Evolutionary conservation across 163 green algal species (phyloP).

Genomic region (Scenedesmus sp.): DNA sequence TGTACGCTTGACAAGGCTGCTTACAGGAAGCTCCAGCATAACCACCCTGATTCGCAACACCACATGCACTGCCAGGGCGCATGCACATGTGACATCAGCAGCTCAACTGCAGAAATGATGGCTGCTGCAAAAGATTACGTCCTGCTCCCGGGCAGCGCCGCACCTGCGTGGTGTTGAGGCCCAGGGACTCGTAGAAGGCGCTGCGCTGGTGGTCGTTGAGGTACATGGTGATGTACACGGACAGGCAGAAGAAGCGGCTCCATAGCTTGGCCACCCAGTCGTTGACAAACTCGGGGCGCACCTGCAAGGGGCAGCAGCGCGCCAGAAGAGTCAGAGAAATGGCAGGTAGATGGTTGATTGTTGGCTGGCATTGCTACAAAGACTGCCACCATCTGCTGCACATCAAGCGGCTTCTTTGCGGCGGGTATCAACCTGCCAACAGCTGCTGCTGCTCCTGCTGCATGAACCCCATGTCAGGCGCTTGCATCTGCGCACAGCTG

Average conservation of each 20-base stretch:
- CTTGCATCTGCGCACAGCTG: background rate
- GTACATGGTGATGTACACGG: conserved; percentile 99
- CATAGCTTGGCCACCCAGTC: conserved; percentile 87
- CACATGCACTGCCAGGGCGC: no score
- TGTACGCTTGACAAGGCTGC: background rate
- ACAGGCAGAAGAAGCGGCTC: conserved; percentile 98
- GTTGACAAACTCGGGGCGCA: conserved; percentile 87
- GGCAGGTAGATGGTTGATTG: background rate
- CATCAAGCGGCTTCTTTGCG: background rate
- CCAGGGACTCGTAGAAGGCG: conserved; percentile 95
- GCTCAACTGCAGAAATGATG: no score
- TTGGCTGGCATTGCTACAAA: no score
- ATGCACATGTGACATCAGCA: no score
- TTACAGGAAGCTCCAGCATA: background rate
- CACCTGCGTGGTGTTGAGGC: conserved; percentile 91
- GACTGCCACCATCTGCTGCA: no score
- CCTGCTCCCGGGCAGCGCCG: background rate
- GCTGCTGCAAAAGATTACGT: no score
- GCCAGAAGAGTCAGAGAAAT: background rate
- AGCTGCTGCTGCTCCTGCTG: background rate
- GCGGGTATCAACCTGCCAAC: background rate
- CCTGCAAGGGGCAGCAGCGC: background rate
- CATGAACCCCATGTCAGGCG: no score
- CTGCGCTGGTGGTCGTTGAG: conserved; percentile 96
- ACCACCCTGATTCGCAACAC: background rate